These are phyloP conservation scores for Mucor velutinosus DNA, from an alignment of 371 early-diverging fungal species.

Conservation along the genomic window DNA sequence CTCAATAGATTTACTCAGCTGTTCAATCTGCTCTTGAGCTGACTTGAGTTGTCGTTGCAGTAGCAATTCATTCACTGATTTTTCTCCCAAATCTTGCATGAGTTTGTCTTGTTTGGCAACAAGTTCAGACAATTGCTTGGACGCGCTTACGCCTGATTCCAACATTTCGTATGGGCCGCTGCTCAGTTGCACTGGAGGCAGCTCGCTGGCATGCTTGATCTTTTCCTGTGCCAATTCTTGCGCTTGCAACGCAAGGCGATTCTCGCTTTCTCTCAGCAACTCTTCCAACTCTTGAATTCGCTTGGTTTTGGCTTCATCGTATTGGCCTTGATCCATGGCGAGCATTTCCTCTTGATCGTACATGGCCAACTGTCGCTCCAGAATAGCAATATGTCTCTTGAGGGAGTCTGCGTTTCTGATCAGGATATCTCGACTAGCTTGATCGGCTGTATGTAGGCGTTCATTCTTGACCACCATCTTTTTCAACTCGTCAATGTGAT, in stretches of 20 bases:
- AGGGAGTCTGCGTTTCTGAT: conserved; percentile 23
- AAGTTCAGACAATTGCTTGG: conserved; percentile 1
- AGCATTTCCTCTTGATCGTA: conserved; percentile 67
- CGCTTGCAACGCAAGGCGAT: neutral
- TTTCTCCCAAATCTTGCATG: neutral
- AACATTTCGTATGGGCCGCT: conserved; percentile 14
- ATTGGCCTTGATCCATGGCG: conserved; percentile 26
- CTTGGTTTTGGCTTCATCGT: conserved; percentile 57
- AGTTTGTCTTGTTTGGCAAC: neutral
- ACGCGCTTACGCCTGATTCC: neutral
- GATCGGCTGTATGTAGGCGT: conserved; percentile 8
- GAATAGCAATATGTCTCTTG: conserved; percentile 48
- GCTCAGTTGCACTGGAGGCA: neutral
- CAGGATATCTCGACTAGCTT: conserved; percentile 30
- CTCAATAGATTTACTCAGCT: neutral
- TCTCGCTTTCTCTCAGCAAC: conserved; percentile 18
- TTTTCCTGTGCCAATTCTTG: conserved; percentile 1
- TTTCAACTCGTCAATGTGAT: conserved; percentile 16
- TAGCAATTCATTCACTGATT: neutral
- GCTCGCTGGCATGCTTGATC: neutral
- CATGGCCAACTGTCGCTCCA: conserved; percentile 60
- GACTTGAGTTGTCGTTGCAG: neutral
- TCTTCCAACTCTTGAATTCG: conserved; percentile 43
- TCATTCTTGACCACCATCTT: conserved; percentile 13
- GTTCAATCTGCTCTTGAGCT: neutral